A percentile compares a stretch with the other conserved stretches of the same genome.
Conservation (phyloP, 2,329 filamentous ascomycete genomes). For the Akanthomyces muscarius region DNA sequence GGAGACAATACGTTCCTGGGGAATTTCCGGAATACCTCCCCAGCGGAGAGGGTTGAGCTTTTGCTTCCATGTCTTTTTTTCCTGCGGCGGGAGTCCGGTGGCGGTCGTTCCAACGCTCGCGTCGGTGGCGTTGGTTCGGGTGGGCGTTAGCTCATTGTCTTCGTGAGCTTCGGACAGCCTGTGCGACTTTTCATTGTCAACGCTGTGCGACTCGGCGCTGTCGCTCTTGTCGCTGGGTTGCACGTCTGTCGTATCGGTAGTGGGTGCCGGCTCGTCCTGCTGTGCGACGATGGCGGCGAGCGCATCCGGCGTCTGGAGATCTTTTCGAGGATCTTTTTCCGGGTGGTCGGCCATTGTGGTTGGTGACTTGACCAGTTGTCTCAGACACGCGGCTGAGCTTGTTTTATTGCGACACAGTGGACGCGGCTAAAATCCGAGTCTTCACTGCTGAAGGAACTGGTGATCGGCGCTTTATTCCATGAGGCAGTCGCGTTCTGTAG, state of each 20-base stretch:
- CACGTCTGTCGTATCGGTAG: neutral
- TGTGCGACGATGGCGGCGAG: conserved; percentile 3
- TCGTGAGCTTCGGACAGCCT: conserved; percentile 19
- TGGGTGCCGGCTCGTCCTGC: neutral
- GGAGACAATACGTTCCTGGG: conserved; percentile 50
- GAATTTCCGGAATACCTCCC: conserved; percentile 53
- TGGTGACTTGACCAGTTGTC: neutral
- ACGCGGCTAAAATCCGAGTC: neutral
- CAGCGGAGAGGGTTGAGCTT: conserved; percentile 59
- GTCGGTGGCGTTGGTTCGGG: conserved; percentile 52
- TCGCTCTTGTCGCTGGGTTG: conserved; percentile 1
- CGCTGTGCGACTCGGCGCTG: conserved; percentile 3
- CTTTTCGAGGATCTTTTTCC: neutral
- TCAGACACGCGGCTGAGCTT: neutral
- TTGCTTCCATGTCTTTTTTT: conserved; percentile 60
- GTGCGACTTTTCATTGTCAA: conserved; percentile 9
- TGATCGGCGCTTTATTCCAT: neutral
- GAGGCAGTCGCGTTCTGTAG: neutral
- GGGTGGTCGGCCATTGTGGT: conserved; percentile 9
- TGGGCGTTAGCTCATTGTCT: conserved; percentile 25
- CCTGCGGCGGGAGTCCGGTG: conserved; percentile 29
- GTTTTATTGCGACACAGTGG: neutral
- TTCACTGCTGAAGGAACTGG: neutral
- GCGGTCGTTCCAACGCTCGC: conserved; percentile 44
- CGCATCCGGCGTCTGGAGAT: conserved; percentile 7